Conservation (phyloP, 768 basidiomycete species). For the Pilatotrama ljubarskyi region DNA sequence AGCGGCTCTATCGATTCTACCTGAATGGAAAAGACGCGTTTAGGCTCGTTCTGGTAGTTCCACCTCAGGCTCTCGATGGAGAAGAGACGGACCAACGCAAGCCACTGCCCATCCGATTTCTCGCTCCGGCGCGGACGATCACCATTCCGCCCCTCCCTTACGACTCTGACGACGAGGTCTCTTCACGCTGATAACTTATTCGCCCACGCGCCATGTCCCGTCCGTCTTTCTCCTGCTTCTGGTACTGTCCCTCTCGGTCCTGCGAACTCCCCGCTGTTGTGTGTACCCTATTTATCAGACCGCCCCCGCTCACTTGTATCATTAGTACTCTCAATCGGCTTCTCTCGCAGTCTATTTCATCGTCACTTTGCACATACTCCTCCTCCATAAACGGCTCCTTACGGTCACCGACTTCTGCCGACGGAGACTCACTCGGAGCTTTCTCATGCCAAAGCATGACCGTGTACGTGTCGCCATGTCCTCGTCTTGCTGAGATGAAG, state of each 20-base stretch:
- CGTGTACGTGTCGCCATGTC: constrained; percentile 5
- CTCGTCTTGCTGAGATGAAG: neutral
- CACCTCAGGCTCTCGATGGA: constrained; percentile 25
- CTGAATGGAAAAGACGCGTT: constrained; percentile 97
- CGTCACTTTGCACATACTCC: neutral
- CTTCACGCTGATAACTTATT: constrained; percentile 19
- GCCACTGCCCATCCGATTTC: constrained; percentile 16
- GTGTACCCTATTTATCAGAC: constrained; percentile 16
- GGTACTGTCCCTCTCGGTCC: neutral
- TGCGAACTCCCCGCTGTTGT: constrained; percentile 10
- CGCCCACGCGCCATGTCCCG: neutral
- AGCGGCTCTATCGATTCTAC: constrained; percentile 92
- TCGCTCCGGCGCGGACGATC: constrained; percentile 25
- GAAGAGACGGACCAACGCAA: constrained; percentile 12
- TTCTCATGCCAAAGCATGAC: neutral
- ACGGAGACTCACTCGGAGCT: neutral
- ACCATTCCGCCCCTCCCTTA: constrained; percentile 24
- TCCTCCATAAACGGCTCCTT: neutral
- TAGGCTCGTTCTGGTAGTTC: constrained; percentile 68
- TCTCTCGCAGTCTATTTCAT: neutral
- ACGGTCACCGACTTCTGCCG: neutral
- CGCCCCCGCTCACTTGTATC: constrained; percentile 13
- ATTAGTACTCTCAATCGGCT: constrained; percentile 3
- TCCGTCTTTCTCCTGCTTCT: neutral
- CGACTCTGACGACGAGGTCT: constrained; percentile 30